These are phyloP conservation scores for Kodamaea kakaduensis DNA, from an alignment of 805 yeast species.

Conservation along the genomic window DNA sequence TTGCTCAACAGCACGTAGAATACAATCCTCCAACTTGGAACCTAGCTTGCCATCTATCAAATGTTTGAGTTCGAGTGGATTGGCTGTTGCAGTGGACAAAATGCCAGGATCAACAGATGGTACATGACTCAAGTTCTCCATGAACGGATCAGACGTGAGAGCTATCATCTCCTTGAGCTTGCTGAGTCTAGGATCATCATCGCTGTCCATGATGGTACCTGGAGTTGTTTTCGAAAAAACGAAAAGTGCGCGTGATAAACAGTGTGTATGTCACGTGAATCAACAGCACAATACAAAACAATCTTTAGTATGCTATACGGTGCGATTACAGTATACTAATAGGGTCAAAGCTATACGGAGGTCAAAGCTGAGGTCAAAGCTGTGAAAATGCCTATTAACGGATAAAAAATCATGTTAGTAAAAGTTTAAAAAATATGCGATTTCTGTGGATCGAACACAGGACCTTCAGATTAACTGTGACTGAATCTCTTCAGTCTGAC, in stretches of 20 bases:
- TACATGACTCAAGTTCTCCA: slow-evolving; percentile 6
- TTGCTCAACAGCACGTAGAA: slow-evolving; percentile 6
- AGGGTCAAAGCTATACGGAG: too few relatives aligned
- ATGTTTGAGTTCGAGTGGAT: slow-evolving; percentile 7
- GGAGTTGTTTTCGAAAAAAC: slow-evolving; percentile 3
- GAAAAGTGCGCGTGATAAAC: slow-evolving; percentile 17
- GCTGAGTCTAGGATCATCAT: slow-evolving; percentile 12
- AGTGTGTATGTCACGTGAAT: slow-evolving; percentile 21
- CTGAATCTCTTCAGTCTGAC: slow-evolving; percentile 32
- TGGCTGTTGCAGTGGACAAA: not conserved
- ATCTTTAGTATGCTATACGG: too few relatives aligned
- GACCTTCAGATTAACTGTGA: slow-evolving; percentile 61
- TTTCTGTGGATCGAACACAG: slow-evolving; percentile 84
- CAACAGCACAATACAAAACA: too few relatives aligned
- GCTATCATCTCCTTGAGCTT: slow-evolving; percentile 21
- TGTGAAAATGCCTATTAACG: too few relatives aligned
- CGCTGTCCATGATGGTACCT: slow-evolving; percentile 2
- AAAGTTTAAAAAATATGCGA: slow-evolving; percentile 43
- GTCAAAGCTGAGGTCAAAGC: too few relatives aligned
- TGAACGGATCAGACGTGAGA: slow-evolving; percentile 14
- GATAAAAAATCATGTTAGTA: not conserved
- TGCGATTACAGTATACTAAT: too few relatives aligned
- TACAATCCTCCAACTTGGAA: slow-evolving; percentile 4
- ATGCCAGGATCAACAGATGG: slow-evolving; percentile 6
- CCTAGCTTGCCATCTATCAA: slow-evolving; percentile 3